Conservation (phyloP, 2,329 filamentous ascomycete species). For the Dothistroma pini region DNA sequence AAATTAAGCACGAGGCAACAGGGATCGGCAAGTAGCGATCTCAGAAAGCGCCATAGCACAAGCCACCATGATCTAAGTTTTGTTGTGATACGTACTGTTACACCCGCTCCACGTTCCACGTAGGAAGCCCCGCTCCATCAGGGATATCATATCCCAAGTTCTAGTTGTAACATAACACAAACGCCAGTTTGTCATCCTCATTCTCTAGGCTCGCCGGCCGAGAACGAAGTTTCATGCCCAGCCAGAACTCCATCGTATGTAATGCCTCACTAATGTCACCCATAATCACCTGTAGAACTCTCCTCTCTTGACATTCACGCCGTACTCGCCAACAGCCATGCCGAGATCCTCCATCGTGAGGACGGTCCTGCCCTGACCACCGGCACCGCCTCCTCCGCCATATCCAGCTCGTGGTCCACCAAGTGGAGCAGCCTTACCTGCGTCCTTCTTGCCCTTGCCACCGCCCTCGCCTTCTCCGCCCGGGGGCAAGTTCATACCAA, state of each 20-base stretch:
- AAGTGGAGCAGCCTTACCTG: slow-evolving; percentile 40
- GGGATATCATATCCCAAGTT: neutral
- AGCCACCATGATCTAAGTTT: neutral
- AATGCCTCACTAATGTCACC: slow-evolving; percentile 3
- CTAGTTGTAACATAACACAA: slow-evolving; percentile 3
- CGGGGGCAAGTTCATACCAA: slow-evolving; percentile 57
- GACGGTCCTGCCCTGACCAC: slow-evolving; percentile 85
- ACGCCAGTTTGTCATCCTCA: neutral
- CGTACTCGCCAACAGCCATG: slow-evolving; percentile 97
- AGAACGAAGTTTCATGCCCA: slow-evolving; percentile 8
- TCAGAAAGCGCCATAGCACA: neutral
- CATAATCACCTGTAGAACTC: slow-evolving; percentile 80
- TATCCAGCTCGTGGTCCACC: slow-evolving; percentile 49
- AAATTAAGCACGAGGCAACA: neutral
- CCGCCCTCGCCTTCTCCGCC: slow-evolving; percentile 54
- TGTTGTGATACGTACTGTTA: neutral
- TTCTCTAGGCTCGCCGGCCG: slow-evolving; percentile 25
- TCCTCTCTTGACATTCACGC: slow-evolving; percentile 93
- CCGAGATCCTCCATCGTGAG: slow-evolving; percentile 98
- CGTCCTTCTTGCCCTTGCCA: slow-evolving; percentile 45
- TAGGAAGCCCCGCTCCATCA: neutral
- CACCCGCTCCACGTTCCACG: neutral
- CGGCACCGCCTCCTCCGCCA: slow-evolving; percentile 84
- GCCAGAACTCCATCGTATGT: slow-evolving; percentile 9
- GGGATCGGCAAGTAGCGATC: neutral